A percentile compares a stretch with the other conserved stretches of the same genome.
phyloP scores from a whole-genome alignment of 352 stramenopile genomes.

The Pythium monospermum region DNA sequence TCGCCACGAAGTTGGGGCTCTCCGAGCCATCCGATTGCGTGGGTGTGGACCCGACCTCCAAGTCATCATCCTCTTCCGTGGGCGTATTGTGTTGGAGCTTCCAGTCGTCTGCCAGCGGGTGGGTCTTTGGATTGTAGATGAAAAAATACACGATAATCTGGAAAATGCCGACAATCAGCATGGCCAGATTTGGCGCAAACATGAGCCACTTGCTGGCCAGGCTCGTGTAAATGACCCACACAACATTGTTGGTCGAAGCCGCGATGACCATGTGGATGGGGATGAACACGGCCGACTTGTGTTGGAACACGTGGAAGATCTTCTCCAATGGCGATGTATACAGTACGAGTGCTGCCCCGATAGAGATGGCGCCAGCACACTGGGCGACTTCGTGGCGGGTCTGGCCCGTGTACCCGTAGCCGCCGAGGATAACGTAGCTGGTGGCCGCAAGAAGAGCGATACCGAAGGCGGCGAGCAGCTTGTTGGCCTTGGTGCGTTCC shows the following conservation, averaged over 20 bases:
- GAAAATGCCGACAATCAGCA: constrained; percentile 27
- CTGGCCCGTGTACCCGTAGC: constrained; percentile 29
- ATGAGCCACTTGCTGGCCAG: constrained; percentile 46
- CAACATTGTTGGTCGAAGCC: constrained; percentile 41
- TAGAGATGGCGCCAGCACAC: constrained; percentile 33
- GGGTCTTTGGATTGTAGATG: constrained; percentile 46
- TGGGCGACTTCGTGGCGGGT: constrained; percentile 22
- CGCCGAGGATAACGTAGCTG: constrained; percentile 36
- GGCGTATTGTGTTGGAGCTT: constrained; percentile 8
- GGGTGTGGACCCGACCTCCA: constrained; percentile 34
- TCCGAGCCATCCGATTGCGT: constrained; percentile 29
- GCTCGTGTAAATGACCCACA: constrained; percentile 49
- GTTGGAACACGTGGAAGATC: constrained; percentile 37
- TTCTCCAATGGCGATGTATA: constrained; percentile 58
- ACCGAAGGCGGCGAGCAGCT: constrained; percentile 17
- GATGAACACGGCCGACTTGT: constrained; percentile 49
- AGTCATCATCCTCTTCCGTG: constrained; percentile 1
- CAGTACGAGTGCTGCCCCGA: constrained; percentile 42
- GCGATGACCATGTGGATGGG: constrained; percentile 57
- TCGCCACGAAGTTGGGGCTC: background rate
- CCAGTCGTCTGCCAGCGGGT: constrained; percentile 24
- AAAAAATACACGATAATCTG: constrained; percentile 41
- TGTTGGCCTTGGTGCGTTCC: constrained; percentile 30
- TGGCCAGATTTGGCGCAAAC: constrained; percentile 40
- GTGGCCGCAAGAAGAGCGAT: constrained; percentile 16